Evolutionary conservation across 2,329 filamentous ascomycete genomes (phyloP).

Genomic region (Claviceps paspali): DNA sequence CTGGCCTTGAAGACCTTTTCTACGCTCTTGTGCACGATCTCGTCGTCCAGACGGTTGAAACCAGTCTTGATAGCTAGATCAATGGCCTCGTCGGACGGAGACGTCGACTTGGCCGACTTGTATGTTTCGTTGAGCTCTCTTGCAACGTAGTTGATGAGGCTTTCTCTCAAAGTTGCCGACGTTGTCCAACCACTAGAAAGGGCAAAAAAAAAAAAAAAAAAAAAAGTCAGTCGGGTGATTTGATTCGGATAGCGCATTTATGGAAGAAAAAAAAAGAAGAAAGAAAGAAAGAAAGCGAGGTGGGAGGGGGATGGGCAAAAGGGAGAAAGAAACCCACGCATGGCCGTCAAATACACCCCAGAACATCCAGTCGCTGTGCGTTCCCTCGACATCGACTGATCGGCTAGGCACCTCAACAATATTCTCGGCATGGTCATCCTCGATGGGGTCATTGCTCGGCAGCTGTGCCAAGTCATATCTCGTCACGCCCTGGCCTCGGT

Average conservation of each 20-base stretch:
- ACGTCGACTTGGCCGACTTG: constrained; percentile 48
- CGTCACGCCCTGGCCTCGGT: constrained; percentile 77
- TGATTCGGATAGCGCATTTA: too few relatives aligned
- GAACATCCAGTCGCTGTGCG: constrained; percentile 86
- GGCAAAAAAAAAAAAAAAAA: too few relatives aligned
- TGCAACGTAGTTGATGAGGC: constrained; percentile 82
- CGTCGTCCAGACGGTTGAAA: constrained; percentile 76
- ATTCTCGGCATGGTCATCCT: constrained; percentile 96
- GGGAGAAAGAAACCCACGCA: constrained; percentile 42
- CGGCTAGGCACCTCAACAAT: constrained; percentile 74
- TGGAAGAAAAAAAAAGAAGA: too few relatives aligned
- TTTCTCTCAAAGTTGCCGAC: constrained; percentile 85
- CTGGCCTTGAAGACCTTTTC: constrained; percentile 80
- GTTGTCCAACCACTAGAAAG: constrained; percentile 99
- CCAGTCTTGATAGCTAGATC: constrained; percentile 86
- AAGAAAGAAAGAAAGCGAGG: too few relatives aligned
- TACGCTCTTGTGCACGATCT: constrained; percentile 88
- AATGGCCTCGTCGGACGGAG: constrained; percentile 64
- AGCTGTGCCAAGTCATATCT: constrained; percentile 91
- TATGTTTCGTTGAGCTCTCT: constrained; percentile 88
- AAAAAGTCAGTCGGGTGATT: neutral
- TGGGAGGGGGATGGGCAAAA: too few relatives aligned
- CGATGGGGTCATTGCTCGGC: constrained; percentile 92
- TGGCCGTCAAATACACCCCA: constrained; percentile 99
- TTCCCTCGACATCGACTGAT: constrained; percentile 24